Evolutionary conservation across 805 yeast species (phyloP), one percentile per base, ranked within the genome.

Genomic region (Zygosaccharomyces gambellarensis): DNA sequence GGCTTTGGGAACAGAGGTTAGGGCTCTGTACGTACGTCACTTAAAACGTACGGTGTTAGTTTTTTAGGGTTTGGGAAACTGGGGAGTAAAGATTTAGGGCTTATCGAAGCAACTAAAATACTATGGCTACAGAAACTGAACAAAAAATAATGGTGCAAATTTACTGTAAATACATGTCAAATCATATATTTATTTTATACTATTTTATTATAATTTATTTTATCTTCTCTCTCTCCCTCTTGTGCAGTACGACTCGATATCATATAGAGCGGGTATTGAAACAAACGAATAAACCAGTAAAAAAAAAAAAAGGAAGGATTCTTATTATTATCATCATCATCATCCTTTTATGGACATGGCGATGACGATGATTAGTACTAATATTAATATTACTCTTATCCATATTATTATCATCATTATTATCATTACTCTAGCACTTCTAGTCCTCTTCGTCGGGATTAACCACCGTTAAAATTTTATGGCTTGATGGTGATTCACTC

Each of bases 391-490:
- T 8, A 8, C 9, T 6, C 6, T 25, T 36, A n/a, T 14, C 19
- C 36, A 10, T 32, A 32, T 32, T 32, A 32, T 32, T 7, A 32
- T 32, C 3, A 25, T 25, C 6, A 8, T 25, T 25, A 8, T 25
- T 5, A 25, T 25, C 28, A 6, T 25, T 17, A 6, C 36, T 32
- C 12, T 32, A n/a, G 19, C n/a, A 30, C n/a, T 7, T 12, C 46
- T 36, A 52, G 34, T 52, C 57, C 55, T 77, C 36, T 21, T 29
- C 82, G 65, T 88, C 96, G 1, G 97, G 96, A 61, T 90, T 90
- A 30, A 95, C 90, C 10, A 90, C 95, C 51, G 89, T 83, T 42
- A 90, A 73, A 17, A 87, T 82, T 70, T 88, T 88, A 8, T 50
- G 60, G 14, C 48, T 51, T n/a, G 62, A 90, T 75, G 44, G 87